phyloP scores from a whole-genome alignment of 495 filamentous ascomycete genomes.

The Hypoxylon trugodes region DNA sequence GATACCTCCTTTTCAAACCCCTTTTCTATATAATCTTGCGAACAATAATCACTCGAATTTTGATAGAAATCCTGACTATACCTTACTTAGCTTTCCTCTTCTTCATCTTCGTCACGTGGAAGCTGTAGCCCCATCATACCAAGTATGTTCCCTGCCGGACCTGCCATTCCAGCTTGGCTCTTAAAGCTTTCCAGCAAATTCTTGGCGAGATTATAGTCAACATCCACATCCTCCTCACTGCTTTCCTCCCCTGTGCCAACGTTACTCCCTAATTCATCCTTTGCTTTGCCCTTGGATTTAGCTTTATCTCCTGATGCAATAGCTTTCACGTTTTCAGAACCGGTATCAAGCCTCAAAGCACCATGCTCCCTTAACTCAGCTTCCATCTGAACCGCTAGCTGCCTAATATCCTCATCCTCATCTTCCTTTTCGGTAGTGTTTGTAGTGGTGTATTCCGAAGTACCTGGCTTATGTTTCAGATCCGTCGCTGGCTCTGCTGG shows the following conservation, averaged over 20 bases:
- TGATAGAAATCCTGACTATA: too few relatives aligned
- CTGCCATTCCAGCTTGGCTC: constrained; percentile 81
- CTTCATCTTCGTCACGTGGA: constrained; percentile 76
- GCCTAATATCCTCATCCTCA: constrained; percentile 74
- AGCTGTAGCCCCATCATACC: constrained; percentile 82
- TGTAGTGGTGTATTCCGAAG: constrained; percentile 10
- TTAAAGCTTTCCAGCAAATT: constrained; percentile 94
- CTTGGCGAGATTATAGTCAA: constrained; percentile 87
- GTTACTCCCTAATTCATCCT: constrained; percentile 17
- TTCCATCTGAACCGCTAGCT: constrained; percentile 81
- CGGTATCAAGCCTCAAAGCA: constrained; percentile 70
- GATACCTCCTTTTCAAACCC: too few relatives aligned
- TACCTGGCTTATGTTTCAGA: constrained; percentile 37
- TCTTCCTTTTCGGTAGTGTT: constrained; percentile 56
- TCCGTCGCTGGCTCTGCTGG: constrained; percentile 50
- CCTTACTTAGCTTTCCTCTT: constrained; percentile 28
- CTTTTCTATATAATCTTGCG: too few relatives aligned
- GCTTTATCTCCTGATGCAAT: constrained; percentile 22
- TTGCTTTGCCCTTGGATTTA: constrained; percentile 27
- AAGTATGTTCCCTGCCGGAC: constrained; percentile 86
- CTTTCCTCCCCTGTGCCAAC: constrained; percentile 48
- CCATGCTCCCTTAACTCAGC: constrained; percentile 80
- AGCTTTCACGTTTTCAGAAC: constrained; percentile 32
- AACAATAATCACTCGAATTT: too few relatives aligned
- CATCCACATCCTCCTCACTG: constrained; percentile 68